Percentiles rank a stretch among this genome's conserved stretches.
Conservation (phyloP, 2,329 filamentous ascomycete genomes). For the Aspergillus terreus region DNA sequence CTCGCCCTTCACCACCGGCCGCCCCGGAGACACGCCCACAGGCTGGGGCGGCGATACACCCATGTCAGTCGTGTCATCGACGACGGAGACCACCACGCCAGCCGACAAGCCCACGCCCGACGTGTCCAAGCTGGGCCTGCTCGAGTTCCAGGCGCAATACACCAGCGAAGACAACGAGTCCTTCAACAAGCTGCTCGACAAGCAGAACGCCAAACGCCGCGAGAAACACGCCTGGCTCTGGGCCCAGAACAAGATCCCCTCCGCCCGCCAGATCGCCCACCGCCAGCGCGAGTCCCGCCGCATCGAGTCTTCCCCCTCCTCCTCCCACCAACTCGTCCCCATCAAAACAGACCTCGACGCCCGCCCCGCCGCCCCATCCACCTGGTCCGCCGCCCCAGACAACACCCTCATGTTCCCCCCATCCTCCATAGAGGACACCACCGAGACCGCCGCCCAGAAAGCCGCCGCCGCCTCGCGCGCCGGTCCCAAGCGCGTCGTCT, state of each 20-base stretch:
- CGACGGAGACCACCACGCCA: slow-evolving; percentile 19
- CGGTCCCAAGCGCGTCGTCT: slow-evolving; percentile 71
- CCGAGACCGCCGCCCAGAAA: slow-evolving; percentile 61
- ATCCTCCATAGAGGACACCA: slow-evolving; percentile 49
- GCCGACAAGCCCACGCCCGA: slow-evolving; percentile 53
- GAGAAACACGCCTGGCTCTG: slow-evolving; percentile 89
- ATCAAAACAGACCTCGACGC: slow-evolving; percentile 63
- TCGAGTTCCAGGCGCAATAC: slow-evolving; percentile 85
- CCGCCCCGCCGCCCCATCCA: slow-evolving; percentile 71
- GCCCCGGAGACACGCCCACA: slow-evolving; percentile 25
- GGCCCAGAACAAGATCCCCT: slow-evolving; percentile 75
- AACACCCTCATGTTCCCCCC: slow-evolving; percentile 82
- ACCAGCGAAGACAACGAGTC: slow-evolving; percentile 98
- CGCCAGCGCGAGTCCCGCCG: slow-evolving; percentile 61
- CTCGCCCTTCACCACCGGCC: slow-evolving; percentile 17
- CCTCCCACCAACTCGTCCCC: slow-evolving; percentile 50
- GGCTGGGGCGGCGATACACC: slow-evolving; percentile 73
- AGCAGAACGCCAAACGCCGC: slow-evolving; percentile 77
- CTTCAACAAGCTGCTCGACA: slow-evolving; percentile 88
- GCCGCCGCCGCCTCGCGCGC: slow-evolving; percentile 69
- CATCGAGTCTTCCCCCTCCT: slow-evolving; percentile 47
- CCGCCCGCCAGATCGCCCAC: slow-evolving; percentile 58
- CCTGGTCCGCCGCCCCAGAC: slow-evolving; percentile 69
- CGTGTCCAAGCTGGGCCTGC: slow-evolving; percentile 70
- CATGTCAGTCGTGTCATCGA: slow-evolving; percentile 47